These are phyloP conservation scores for Persicaria tinctoria DNA, from an alignment of 148 eudicot species.

Conservation along the genomic window DNA sequence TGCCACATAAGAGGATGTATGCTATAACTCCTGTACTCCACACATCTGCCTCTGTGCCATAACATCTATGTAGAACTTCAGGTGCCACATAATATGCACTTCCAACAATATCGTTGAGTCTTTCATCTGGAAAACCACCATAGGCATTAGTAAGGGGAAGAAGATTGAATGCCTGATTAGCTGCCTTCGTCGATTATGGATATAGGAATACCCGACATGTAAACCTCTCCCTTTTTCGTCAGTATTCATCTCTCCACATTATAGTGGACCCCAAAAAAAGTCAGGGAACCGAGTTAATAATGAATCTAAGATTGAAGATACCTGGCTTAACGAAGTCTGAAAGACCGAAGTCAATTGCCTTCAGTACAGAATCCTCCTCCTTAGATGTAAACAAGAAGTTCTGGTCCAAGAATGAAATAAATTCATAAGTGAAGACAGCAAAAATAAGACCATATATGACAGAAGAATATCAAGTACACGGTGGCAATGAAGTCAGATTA, in stretches of 20 bases:
- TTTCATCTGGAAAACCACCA: constrained; percentile 40
- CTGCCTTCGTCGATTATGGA: neutral
- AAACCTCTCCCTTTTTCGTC: neutral
- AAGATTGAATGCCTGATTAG: constrained; percentile 1
- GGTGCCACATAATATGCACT: constrained; percentile 69
- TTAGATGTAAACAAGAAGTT: constrained; percentile 46
- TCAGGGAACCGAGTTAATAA: neutral
- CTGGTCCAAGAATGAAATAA: constrained; percentile 24
- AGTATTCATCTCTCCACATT: neutral
- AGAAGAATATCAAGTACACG: neutral
- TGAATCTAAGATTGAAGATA: constrained; percentile 11
- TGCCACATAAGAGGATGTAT: constrained; percentile 63
- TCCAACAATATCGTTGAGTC: constrained; percentile 57
- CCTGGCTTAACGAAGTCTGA: constrained; percentile 63
- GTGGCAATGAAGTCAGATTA: neutral
- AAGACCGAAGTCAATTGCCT: constrained; percentile 58
- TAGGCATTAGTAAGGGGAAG: constrained; percentile 7
- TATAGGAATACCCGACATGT: too few relatives aligned
- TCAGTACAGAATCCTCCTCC: constrained; percentile 43
- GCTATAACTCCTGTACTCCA: constrained; percentile 65
- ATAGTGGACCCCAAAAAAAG: neutral
- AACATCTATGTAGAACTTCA: constrained; percentile 55
- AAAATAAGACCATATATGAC: neutral
- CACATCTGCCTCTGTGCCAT: constrained; percentile 55
- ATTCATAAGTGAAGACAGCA: neutral